These are phyloP conservation scores for Mucor saturninus DNA, from an alignment of 371 early-diverging fungal species.

Conservation along the genomic window DNA sequence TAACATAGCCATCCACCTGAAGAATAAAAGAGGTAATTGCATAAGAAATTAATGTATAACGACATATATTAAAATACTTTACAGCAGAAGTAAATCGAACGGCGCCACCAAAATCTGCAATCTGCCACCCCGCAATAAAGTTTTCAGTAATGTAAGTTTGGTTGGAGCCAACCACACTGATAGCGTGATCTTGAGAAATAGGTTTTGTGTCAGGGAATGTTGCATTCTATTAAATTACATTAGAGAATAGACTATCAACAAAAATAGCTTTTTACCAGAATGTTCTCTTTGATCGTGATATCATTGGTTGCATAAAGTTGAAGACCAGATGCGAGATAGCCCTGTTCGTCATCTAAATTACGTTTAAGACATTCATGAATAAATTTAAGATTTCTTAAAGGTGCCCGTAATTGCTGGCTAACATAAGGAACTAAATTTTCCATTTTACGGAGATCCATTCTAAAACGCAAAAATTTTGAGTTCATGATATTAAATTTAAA, in stretches of 20 bases:
- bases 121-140: slow-evolving; percentile 51
- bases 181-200: slow-evolving; percentile 46
- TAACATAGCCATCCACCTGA: slow-evolving; percentile 46
- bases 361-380: slow-evolving; percentile 31
- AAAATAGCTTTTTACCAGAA: slow-evolving; percentile 29
- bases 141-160: slow-evolving; percentile 51
- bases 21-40: background rate
- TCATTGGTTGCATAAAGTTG: slow-evolving; percentile 40
- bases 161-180: slow-evolving; percentile 43
- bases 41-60: background rate
- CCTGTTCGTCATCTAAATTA: slow-evolving; percentile 36
- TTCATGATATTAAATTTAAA: background rate
- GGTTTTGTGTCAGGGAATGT: slow-evolving; percentile 42
- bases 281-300: slow-evolving; percentile 47
- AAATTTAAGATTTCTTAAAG: slow-evolving; percentile 29
- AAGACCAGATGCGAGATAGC: slow-evolving; percentile 47
- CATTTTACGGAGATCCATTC: slow-evolving; percentile 46
- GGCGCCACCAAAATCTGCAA: slow-evolving; percentile 51
- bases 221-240: slow-evolving; percentile 33
- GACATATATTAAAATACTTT: slow-evolving; percentile 8
- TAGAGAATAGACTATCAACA: background rate
- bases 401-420: slow-evolving; percentile 21
- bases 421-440: slow-evolving; percentile 29
- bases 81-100: slow-evolving; percentile 49
- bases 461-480: slow-evolving; percentile 1